phyloP scores from a whole-genome alignment of 2,329 filamentous ascomycete species.

The Neofusicoccum sp. region DNA sequence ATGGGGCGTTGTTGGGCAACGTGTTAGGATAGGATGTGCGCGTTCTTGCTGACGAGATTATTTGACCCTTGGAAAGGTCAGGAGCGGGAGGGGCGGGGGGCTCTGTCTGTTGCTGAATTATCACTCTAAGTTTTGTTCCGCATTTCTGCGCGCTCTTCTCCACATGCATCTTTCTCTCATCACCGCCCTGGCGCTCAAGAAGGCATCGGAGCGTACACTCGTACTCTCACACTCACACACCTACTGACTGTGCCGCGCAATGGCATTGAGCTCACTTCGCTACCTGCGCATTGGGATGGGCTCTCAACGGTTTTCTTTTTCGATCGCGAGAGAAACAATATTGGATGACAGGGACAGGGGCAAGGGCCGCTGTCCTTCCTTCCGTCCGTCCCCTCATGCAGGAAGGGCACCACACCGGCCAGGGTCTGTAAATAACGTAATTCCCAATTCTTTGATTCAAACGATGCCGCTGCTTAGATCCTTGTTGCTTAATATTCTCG shows the following conservation, averaged over 20 bases:
- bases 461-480: too few relatives aligned
- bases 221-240: not conserved
- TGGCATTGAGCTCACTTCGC: not conserved
- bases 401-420: too few relatives aligned
- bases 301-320: too few relatives aligned
- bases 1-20: constrained; percentile 8
- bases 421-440: too few relatives aligned
- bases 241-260: too few relatives aligned
- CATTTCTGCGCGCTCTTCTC: not conserved
- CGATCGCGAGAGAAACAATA: too few relatives aligned
- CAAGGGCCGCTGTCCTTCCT: not conserved
- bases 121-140: not conserved
- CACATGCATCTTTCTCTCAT: not conserved
- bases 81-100: not conserved
- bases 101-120: too few relatives aligned
- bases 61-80: too few relatives aligned
- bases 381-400: not conserved
- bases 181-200: not conserved
- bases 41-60: too few relatives aligned
- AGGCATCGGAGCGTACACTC: not conserved
- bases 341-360: not conserved
- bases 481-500: too few relatives aligned
- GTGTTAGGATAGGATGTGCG: not conserved
- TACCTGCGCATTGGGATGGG: not conserved
- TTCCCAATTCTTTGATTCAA: too few relatives aligned